Conservation (phyloP, 1,284 basidiomycete species). For the Ustilago sp. region DNA sequence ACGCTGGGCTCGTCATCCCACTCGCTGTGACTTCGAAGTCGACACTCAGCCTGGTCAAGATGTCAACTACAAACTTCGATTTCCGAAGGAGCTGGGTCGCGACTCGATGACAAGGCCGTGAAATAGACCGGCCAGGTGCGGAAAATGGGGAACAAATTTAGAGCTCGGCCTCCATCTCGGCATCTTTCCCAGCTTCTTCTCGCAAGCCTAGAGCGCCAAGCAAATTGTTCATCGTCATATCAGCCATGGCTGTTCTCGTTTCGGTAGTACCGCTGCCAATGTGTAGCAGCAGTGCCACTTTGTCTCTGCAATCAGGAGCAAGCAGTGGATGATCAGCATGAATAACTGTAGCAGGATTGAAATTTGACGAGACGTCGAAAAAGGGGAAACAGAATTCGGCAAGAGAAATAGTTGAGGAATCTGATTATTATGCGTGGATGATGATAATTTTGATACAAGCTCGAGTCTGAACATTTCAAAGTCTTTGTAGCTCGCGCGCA, state of each 20-base stretch:
- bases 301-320: conserved; percentile 65
- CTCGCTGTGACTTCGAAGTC: not conserved
- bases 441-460: no score
- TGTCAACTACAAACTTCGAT: not conserved
- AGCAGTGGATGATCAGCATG: conserved; percentile 81
- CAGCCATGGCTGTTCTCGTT: conserved; percentile 84
- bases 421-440: no score
- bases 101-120: no score
- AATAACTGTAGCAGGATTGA: conserved; percentile 71
- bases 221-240: conserved; percentile 53
- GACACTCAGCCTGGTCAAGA: not conserved
- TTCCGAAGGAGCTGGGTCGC: no score
- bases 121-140: not conserved
- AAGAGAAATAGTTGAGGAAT: no score
- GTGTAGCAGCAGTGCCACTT: conserved; percentile 85
- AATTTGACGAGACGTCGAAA: not conserved
- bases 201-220: conserved; percentile 55
- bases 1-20: not conserved
- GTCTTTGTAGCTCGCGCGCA: no score
- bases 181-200: conserved; percentile 32
- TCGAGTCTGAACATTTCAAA: no score
- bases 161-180: conserved; percentile 52
- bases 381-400: not conserved
- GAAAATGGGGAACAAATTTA: conserved; percentile 4
- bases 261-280: conserved; percentile 89